Base-by-base conservation (phyloP, 2,329 filamentous ascomycete species). In the Cercospora sp. region DNA sequence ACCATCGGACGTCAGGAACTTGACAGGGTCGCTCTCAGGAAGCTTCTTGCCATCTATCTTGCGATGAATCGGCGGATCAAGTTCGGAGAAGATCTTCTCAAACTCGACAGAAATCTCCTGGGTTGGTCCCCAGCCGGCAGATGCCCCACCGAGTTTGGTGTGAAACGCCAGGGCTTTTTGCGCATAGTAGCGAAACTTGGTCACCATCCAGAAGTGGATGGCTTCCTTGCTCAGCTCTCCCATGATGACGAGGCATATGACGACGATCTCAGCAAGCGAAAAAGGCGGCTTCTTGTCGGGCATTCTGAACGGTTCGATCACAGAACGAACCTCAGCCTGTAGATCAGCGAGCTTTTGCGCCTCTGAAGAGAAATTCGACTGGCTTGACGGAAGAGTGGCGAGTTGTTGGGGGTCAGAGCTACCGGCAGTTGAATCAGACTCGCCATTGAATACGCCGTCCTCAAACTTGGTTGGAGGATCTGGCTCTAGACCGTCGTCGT, bases 231-330 rank as follows among this genome's bases (percentile, higher is more conserved):
- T 37, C 26, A 10, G 34, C 32, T 21, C n/a, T 28, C 40, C 18
- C 1, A 24, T 3, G 0, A 45, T 30, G 9, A 69, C 28, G 53
- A 66, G 53, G 30, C 55, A 61, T 61, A 69, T 67, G 40, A 64
- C 57, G 18, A 63, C 16, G 1, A 67, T 28, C 21, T 67, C 63
- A 18, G 43, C 26, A 1, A 67, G n/a, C 3, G 43, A 51, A 51
- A 67, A 67, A 18, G 65, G 68, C 9, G 68, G 65, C 3, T 28
- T 24, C 16, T 8, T 34, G 1, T 5, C 13, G 9, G 61, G 12
- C 1, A 51, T n/a, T 2, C 6, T 32, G 40, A 55, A 62, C 5
- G 53, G 64, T 24, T 9, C 21, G 40, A 64, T 53, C 12, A 30
- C 6, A 30, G 0, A 5, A 21, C 28, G 43, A 24, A 55, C 21